Evolutionary conservation across 129 eudicot species (phyloP).

Genomic region (Arctium lappa): DNA sequence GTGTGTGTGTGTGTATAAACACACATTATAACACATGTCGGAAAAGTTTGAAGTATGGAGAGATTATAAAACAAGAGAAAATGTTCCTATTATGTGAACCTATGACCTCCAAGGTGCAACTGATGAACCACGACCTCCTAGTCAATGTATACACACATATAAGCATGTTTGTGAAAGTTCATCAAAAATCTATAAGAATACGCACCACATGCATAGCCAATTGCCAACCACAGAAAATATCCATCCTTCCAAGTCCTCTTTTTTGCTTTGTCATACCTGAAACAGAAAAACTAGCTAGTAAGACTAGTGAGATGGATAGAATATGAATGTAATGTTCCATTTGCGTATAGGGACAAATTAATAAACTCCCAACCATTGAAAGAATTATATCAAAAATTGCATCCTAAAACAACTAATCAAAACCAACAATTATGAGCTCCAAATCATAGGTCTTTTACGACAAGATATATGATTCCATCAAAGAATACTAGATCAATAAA

Average conservation of each 20-base stretch:
- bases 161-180: constrained; percentile 1
- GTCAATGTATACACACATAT: not conserved
- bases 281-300: constrained; percentile 9
- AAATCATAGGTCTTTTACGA: not conserved
- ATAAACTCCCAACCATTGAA: not conserved
- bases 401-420: not conserved
- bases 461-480: not conserved
- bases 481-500: not conserved
- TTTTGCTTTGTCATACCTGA: constrained; percentile 78
- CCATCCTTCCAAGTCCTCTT: constrained; percentile 54
- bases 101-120: not conserved
- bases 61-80: not conserved
- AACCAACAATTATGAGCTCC: not conserved
- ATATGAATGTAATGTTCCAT: not conserved
- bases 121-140: not conserved
- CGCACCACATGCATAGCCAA: constrained; percentile 90
- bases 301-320: not conserved
- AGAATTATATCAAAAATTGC: not conserved
- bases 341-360: not conserved
- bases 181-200: constrained; percentile 19
- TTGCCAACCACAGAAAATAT: constrained; percentile 68
- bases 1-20: not conserved
- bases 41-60: not conserved
- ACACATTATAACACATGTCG: not conserved
- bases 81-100: not conserved